Conservation (phyloP, 768 basidiomycete genomes). For the Lanmaoa rubissima region DNA sequence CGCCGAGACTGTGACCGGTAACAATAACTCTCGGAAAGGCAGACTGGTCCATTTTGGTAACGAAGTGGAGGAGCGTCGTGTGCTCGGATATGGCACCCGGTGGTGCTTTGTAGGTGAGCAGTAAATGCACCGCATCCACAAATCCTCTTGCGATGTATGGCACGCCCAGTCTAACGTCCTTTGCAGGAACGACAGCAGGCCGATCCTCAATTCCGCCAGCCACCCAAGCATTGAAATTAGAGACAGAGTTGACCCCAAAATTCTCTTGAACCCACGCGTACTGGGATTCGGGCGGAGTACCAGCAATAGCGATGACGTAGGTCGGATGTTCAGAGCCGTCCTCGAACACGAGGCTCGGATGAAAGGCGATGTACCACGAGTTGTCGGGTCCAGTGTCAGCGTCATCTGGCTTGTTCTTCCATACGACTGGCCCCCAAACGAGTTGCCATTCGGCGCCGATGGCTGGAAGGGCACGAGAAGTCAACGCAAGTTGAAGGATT, state of each 20-base stretch:
- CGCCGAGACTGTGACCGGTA: slow-evolving; percentile 15
- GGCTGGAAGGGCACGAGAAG: neutral
- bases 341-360: slow-evolving; percentile 8
- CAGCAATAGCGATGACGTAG: slow-evolving; percentile 15
- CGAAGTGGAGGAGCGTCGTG: slow-evolving; percentile 9
- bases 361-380: slow-evolving; percentile 13
- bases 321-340: slow-evolving; percentile 7
- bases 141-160: slow-evolving; percentile 4
- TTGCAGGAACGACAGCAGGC: neutral
- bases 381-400: slow-evolving; percentile 10
- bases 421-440: slow-evolving; percentile 15
- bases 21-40: neutral
- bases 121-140: neutral
- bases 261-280: slow-evolving; percentile 3
- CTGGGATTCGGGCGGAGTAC: neutral
- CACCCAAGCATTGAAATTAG: slow-evolving; percentile 11
- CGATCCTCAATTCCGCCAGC: neutral
- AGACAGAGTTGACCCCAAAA: slow-evolving; percentile 6
- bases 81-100: neutral
- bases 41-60: neutral
- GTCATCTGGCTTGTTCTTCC: slow-evolving; percentile 8
- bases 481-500: neutral
- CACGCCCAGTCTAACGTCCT: neutral
- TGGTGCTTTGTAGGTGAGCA: slow-evolving; percentile 2
- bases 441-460: slow-evolving; percentile 1